These are phyloP conservation scores for Flaveria ramosissima DNA, from an alignment of 129 eudicot genomes.

Conservation along the genomic window DNA sequence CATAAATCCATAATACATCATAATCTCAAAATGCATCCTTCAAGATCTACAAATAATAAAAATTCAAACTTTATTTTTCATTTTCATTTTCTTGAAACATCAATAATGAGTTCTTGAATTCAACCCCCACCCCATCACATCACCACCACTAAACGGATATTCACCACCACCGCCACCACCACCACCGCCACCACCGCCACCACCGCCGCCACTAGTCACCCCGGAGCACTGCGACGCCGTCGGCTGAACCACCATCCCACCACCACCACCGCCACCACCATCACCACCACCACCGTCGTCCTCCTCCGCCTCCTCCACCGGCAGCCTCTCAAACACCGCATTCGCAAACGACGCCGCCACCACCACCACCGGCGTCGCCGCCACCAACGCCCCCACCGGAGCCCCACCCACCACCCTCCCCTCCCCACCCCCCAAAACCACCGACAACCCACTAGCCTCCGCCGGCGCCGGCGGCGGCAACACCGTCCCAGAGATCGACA, in stretches of 20 bases:
- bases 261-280: constrained; percentile 35
- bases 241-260: constrained; percentile 44
- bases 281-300: constrained; percentile 22
- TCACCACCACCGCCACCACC: not conserved
- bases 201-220: constrained; percentile 48
- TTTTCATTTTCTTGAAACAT: constrained; percentile 10
- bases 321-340: constrained; percentile 69
- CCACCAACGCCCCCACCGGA: constrained; percentile 56
- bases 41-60: not conserved
- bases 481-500: constrained; percentile 54
- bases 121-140: constrained; percentile 55
- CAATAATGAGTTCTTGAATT: constrained; percentile 31
- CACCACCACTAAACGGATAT: constrained; percentile 31
- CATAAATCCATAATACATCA: too few relatives aligned
- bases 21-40: too few relatives aligned
- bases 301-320: constrained; percentile 47
- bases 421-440: constrained; percentile 60
- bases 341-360: constrained; percentile 80
- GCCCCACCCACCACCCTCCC: constrained; percentile 74
- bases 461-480: constrained; percentile 87
- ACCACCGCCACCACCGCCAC: constrained; percentile 22
- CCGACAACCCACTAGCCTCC: constrained; percentile 51
- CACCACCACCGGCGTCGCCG: constrained; percentile 51
- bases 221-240: constrained; percentile 60
- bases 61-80: too few relatives aligned